A percentile compares a stretch with the other conserved stretches of the same genome.
Evolutionary conservation across 257 asterid species (phyloP).

Genomic region (Nicotiana knightiana): DNA sequence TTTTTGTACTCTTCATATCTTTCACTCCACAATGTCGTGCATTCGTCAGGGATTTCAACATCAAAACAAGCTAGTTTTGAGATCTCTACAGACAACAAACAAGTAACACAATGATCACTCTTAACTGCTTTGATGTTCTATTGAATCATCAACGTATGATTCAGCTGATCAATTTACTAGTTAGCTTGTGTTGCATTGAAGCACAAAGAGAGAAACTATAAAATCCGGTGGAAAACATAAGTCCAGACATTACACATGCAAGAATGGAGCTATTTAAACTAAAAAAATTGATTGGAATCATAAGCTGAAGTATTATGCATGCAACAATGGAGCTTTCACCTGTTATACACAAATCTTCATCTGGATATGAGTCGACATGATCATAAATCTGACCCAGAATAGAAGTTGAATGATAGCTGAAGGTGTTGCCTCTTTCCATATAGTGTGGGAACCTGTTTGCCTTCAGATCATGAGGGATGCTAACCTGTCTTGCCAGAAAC

Average conservation of each 20-base stretch:
- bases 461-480: slow-evolving; percentile 34
- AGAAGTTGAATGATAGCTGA: slow-evolving; percentile 45
- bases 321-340: slow-evolving; percentile 26
- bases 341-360: slow-evolving; percentile 11
- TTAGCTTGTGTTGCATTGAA: not conserved
- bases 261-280: not conserved
- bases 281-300: not conserved
- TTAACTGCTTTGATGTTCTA: not conserved
- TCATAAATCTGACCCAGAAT: slow-evolving; percentile 61
- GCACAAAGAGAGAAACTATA: not conserved
- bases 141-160: not conserved
- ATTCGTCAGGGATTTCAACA: slow-evolving; percentile 20
- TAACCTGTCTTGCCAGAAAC: slow-evolving; percentile 34
- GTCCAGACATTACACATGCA: not conserved
- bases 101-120: not conserved
- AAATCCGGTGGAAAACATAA: not conserved
- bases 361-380: slow-evolving; percentile 22
- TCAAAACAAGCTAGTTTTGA: slow-evolving; percentile 51
- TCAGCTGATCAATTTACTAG: not conserved
- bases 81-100: slow-evolving; percentile 30
- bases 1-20: slow-evolving; percentile 31
- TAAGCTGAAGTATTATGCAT: not conserved
- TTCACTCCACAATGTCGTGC: slow-evolving; percentile 30
- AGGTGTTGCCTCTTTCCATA: slow-evolving; percentile 35
- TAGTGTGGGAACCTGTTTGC: slow-evolving; percentile 57